Conservation (phyloP, 2,329 filamentous ascomycete genomes). For the Monilinia polystroma region DNA sequence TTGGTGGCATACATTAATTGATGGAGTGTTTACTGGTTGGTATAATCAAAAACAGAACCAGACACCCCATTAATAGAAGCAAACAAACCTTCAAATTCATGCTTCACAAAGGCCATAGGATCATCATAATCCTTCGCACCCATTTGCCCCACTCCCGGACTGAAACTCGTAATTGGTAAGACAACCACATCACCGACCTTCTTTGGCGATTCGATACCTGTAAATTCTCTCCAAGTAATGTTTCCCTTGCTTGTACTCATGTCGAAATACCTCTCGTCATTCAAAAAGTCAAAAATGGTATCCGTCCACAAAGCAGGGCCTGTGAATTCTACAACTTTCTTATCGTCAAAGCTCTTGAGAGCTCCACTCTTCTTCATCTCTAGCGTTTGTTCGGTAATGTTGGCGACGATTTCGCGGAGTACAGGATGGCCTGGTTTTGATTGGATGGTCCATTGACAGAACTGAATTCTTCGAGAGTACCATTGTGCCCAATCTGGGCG, state of each 20-base stretch:
- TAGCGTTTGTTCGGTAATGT: constrained; percentile 81
- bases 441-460: constrained; percentile 99
- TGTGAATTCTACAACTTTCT: constrained; percentile 87
- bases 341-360: constrained; percentile 57
- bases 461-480: constrained; percentile 96
- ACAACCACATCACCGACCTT: constrained; percentile 93
- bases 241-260: constrained; percentile 65
- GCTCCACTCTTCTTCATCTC: constrained; percentile 66
- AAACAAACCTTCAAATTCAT: constrained; percentile 84
- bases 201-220: constrained; percentile 77
- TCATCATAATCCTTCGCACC: constrained; percentile 83
- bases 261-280: constrained; percentile 85
- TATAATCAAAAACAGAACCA: neutral
- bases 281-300: constrained; percentile 87
- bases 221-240: constrained; percentile 86
- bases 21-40: neutral
- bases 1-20: neutral
- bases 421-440: constrained; percentile 92
- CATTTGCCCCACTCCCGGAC: constrained; percentile 92
- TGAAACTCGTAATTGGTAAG: constrained; percentile 95
- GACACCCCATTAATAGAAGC: neutral
- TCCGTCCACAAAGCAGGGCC: constrained; percentile 96
- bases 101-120: constrained; percentile 96
- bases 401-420: constrained; percentile 80
- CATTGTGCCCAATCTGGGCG: constrained; percentile 88